Base-by-base conservation (phyloP, 208 protist species). In the Wallacemonas sp. region DNA sequence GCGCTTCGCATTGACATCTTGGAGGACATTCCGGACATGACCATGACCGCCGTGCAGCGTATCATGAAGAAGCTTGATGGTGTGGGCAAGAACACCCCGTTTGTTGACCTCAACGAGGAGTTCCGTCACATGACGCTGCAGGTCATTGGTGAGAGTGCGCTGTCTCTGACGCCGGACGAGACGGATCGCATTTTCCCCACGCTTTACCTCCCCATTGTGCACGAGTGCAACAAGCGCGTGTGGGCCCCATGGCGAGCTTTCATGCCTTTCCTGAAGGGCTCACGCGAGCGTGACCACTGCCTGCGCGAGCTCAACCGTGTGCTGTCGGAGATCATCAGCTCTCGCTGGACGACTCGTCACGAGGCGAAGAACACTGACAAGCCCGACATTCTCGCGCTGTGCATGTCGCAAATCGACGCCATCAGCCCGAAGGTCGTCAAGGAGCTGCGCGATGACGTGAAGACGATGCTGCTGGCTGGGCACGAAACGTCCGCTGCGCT, bases 81-180 rank as follows among this genome's bases (percentile, higher is more conserved):
- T 11, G 46, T 72, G 14, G 55, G 31, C 45, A 29, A 41, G 16
- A 61, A 36, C 1, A 54, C 33, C 26, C 72, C 76, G 14, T 90
- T 76, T 61, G 64, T 95, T n/a, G 89, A 93, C 61, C 64, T 97
- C 33, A 89, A 86, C 57, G 92, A 95, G 67, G 89, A 95, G 72
- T 97, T 92, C 68, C 85, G 92, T 50, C 89, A 93, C 74, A 89
- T 97, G 87, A 97, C 89, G 38, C 76, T 95, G 44, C 87, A 93
- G 73, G 89, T 97, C 2, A 95, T 95, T 63, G 87, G 89, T 22
- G 80, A 97, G 75, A 91, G 77, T 38, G 81, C 79, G 0, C 79
- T 97, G 28, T 94, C 86, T 32, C 72, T 95, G 44, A 87, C 79
- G 11, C 75, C 85, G 1, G 87, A 95, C 57, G 87, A 95, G 75